phyloP scores from a whole-genome alignment of 306 rosid species.

The Ormosia semicastrata region DNA sequence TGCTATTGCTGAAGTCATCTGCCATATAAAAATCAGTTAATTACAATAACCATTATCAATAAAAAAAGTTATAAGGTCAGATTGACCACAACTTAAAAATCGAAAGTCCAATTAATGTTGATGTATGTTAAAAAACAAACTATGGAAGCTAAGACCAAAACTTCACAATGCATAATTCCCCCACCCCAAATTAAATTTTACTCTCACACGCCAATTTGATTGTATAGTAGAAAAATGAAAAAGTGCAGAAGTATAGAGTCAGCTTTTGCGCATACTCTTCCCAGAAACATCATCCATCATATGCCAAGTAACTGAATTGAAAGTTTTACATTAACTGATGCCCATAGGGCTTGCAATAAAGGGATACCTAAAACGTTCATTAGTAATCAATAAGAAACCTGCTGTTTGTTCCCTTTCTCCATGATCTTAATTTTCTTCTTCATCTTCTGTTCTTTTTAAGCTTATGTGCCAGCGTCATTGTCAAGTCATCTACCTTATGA shows the following conservation, averaged over 20 bases:
- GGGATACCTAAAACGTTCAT: neutral
- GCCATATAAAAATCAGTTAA: conserved; percentile 40
- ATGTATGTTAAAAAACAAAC: conserved; percentile 4
- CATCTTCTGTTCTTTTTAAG: neutral
- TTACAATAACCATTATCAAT: conserved; percentile 1
- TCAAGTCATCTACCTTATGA: neutral
- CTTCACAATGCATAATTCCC: neutral
- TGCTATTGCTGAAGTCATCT: conserved; percentile 94
- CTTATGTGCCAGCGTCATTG: neutral
- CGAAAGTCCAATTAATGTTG: neutral
- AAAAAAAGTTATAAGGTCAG: conserved; percentile 2
- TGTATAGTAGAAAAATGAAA: conserved; percentile 14
- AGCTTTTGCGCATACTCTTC: conserved; percentile 20
- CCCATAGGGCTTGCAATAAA: conserved; percentile 19
- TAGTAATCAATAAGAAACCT: neutral
- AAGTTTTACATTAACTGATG: neutral
- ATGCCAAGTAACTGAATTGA: conserved; percentile 21
- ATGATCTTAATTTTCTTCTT: conserved; percentile 9
- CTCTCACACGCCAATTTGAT: neutral
- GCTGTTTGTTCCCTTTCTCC: conserved; percentile 17
- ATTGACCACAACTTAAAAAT: neutral
- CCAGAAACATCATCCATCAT: conserved; percentile 1
- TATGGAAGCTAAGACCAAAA: neutral
- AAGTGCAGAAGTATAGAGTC: conserved; percentile 9
- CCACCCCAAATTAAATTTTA: conserved; percentile 5